Percentiles rank a stretch among this genome's conserved stretches.
These are phyloP conservation scores for Cyclostephanos tholiformis DNA, from an alignment of 108 stramenopile genomes.

Conservation along the genomic window DNA sequence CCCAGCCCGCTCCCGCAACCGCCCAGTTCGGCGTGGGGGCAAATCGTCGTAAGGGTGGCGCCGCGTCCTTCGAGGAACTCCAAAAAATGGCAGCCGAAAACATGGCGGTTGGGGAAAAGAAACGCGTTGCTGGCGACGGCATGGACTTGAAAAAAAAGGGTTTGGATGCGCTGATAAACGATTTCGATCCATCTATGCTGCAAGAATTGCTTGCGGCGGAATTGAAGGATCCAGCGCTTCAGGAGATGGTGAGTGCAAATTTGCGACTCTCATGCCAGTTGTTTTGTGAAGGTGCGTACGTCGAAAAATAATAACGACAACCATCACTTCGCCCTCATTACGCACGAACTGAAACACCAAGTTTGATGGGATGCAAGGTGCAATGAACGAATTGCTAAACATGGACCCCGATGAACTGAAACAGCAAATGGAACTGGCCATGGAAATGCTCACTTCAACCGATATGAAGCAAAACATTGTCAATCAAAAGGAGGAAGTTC, in stretches of 20 bases:
- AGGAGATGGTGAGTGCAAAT: slow-evolving; percentile 52
- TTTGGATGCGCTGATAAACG: slow-evolving; percentile 28
- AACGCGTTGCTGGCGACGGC: slow-evolving; percentile 32
- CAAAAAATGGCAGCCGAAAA: slow-evolving; percentile 45
- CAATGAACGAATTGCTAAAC: slow-evolving; percentile 70
- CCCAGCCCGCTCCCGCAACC: slow-evolving; percentile 30
- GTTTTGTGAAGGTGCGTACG: neutral
- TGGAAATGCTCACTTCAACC: slow-evolving; percentile 60
- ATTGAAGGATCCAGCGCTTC: slow-evolving; percentile 54
- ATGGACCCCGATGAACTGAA: slow-evolving; percentile 79
- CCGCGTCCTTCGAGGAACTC: slow-evolving; percentile 44
- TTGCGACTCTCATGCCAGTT: neutral
- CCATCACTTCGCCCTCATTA: neutral
- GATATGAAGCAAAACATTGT: slow-evolving; percentile 56
- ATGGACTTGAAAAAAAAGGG: slow-evolving; percentile 26
- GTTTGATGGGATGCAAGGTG: slow-evolving; percentile 49
- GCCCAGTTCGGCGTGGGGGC: slow-evolving; percentile 77
- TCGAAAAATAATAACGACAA: neutral
- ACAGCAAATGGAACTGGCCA: slow-evolving; percentile 77
- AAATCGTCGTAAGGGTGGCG: slow-evolving; percentile 42
- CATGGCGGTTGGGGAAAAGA: slow-evolving; percentile 19
- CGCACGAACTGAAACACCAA: neutral
- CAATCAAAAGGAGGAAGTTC: slow-evolving; percentile 65
- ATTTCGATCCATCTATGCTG: slow-evolving; percentile 26
- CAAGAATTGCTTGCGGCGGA: slow-evolving; percentile 18